Percentiles rank a stretch among this genome's conserved stretches.
Evolutionary conservation across 768 basidiomycete genomes (phyloP).

Genomic region (Rhodotorula taiwanensis): DNA sequence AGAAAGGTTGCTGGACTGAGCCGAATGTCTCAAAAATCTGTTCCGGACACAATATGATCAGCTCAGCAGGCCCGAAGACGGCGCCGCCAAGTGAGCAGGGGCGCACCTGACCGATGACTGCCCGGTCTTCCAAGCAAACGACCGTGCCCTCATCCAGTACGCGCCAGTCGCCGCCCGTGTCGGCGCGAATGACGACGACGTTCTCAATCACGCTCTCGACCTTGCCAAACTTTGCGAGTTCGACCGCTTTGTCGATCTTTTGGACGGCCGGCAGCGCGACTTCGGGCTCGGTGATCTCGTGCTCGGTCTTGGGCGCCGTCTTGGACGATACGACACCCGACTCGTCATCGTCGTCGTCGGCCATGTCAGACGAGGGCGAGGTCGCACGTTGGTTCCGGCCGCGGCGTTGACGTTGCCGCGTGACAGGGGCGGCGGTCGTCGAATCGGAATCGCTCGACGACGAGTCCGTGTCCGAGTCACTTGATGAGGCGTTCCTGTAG

Average conservation of each 20-base stretch:
- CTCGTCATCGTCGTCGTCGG: constrained; percentile 27
- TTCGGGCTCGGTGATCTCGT: constrained; percentile 49
- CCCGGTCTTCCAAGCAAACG: constrained; percentile 79
- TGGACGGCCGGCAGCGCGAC: constrained; percentile 55
- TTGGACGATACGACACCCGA: neutral
- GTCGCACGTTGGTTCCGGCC: neutral
- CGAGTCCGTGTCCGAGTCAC: constrained; percentile 23
- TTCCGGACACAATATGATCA: constrained; percentile 3
- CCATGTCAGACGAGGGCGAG: constrained; percentile 6
- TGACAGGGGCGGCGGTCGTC: constrained; percentile 1
- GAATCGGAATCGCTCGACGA: constrained; percentile 22
- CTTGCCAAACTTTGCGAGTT: constrained; percentile 68
- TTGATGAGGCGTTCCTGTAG: neutral
- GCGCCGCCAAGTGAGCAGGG: constrained; percentile 25
- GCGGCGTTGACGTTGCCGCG: constrained; percentile 6
- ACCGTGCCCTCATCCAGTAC: constrained; percentile 83
- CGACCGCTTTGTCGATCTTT: constrained; percentile 59
- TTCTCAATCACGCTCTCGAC: constrained; percentile 67
- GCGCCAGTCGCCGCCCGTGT: constrained; percentile 53
- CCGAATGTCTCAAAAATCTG: constrained; percentile 95
- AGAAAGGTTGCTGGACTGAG: constrained; percentile 79
- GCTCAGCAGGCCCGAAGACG: too few relatives aligned
- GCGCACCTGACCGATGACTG: constrained; percentile 70
- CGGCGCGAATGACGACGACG: constrained; percentile 66
- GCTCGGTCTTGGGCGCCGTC: constrained; percentile 35